Evolutionary conservation across 371 early-diverging fungal genomes (phyloP), one percentile per base, ranked within the genome.

Genomic region (Apophysomyces elegans): DNA sequence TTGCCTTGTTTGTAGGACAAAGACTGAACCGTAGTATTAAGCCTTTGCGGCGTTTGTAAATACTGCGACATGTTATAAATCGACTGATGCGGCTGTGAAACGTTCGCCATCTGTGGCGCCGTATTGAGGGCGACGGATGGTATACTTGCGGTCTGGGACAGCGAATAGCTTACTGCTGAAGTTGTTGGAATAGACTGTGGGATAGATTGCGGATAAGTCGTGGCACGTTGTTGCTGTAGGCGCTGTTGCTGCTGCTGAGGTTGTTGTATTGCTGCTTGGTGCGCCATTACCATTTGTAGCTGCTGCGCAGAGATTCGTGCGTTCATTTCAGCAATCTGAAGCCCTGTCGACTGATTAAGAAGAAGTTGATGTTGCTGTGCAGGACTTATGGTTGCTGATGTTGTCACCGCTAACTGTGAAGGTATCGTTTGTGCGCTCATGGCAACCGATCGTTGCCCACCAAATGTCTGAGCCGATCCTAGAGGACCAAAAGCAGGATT

Each of bases 271-370:
- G 76, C 68, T 35, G 72, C 46, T 50, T 75, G 79, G 37, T 67
- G 74, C 16, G 69, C 64, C 32, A 75, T 38, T 18, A 67, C 66
- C 35, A 66, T 67, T 67, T 75, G 75, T 43, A 76, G 56, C 37
- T 79, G 80, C 47, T 75, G 74, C n/a, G 71, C 70, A 36, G 75
- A 69, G 12, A 79, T 44, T 18, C 44, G 56, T 14, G 69, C 68
- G 50, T 66, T 64, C 16, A 62, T 57, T 21, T 45, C 68, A 2
- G 65, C 50, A 16, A 64, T 61, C 16, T 45, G 46, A 45, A 45
- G 46, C 16, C 13, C 13, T 18, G 16, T 45, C 4, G 46, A 45
- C 46, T 45, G 46, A 13, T 18, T 45, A 45, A 18, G 9, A 7
- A 45, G 46, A 45, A 12, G 16, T 18, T 45, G 46, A 3, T 45